phyloP scores from a whole-genome alignment of 2,329 filamentous ascomycete species.

The Cordyceps tenuipes region DNA sequence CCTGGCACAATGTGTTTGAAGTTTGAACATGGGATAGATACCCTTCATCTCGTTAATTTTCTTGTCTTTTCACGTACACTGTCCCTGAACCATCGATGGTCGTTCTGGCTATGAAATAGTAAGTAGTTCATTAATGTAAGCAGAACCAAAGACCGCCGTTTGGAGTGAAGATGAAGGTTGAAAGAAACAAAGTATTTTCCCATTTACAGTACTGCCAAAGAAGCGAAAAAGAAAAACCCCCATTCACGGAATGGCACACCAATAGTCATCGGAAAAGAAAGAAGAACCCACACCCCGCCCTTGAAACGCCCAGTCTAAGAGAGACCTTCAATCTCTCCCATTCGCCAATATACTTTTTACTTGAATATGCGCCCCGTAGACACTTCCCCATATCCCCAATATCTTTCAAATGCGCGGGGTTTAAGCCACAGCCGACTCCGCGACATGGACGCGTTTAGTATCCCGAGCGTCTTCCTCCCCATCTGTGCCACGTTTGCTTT shows the following conservation, averaged over 20 bases:
- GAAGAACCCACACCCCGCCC: neutral
- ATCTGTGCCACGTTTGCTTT: slow-evolving; percentile 33
- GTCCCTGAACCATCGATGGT: too few species aligned
- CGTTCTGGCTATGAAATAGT: too few species aligned
- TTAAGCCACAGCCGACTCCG: neutral
- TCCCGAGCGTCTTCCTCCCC: slow-evolving; percentile 23
- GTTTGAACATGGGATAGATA: too few species aligned
- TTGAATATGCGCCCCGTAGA: neutral
- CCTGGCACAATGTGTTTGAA: too few species aligned
- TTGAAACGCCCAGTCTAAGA: neutral
- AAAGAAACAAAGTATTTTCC: neutral
- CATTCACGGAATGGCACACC: neutral
- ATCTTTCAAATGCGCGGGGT: neutral
- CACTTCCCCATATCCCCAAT: neutral
- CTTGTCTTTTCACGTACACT: too few species aligned
- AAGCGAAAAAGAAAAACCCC: neutral
- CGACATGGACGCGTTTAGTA: slow-evolving; percentile 22
- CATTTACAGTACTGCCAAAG: neutral
- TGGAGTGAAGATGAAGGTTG: neutral
- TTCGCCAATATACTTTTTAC: neutral
- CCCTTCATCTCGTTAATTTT: too few species aligned
- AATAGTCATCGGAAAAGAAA: neutral
- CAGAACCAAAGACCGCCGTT: neutral
- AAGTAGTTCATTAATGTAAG: too few species aligned
- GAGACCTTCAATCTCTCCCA: neutral